A percentile compares a stretch with the other conserved stretches of the same genome.
phyloP scores from a whole-genome alignment of 345 rosid genomes.

The Toxicodendron radicans region DNA sequence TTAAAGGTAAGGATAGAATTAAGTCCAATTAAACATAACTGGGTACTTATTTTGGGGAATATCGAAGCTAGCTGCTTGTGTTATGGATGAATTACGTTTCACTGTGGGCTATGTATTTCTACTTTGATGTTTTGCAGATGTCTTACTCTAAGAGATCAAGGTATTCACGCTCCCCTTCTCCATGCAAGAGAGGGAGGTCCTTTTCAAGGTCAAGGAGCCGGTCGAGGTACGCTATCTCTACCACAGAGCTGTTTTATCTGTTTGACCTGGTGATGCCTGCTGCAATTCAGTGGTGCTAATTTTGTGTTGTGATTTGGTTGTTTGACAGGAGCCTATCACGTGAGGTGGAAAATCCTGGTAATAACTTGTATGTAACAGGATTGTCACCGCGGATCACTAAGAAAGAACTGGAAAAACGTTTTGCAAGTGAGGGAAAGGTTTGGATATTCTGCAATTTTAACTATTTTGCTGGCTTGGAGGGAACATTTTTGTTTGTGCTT shows the following conservation, averaged over 20 bases:
- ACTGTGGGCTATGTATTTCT: background rate
- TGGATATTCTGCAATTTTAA: background rate
- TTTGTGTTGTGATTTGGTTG: background rate
- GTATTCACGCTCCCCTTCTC: conserved; percentile 63
- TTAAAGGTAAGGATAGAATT: no score
- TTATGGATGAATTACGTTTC: background rate
- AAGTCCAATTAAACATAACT: no score
- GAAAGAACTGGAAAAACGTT: conserved; percentile 77
- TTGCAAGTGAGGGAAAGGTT: conserved; percentile 74
- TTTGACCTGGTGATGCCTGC: background rate
- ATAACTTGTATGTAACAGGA: conserved; percentile 93
- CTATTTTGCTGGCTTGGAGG: background rate
- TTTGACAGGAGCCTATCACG: conserved; percentile 51
- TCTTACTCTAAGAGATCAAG: conserved; percentile 71
- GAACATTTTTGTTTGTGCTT: background rate
- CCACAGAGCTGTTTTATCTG: background rate
- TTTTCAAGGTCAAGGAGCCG: conserved; percentile 52
- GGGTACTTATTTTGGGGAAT: no score
- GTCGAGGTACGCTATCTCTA: conserved; percentile 49
- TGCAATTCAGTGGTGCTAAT: no score
- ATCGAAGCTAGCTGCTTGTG: background rate
- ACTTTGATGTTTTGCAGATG: conserved; percentile 46
- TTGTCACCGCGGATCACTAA: conserved; percentile 72
- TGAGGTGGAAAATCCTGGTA: conserved; percentile 87
- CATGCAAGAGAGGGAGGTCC: conserved; percentile 48